A percentile compares a stretch with the other conserved stretches of the same genome.
phyloP scores from a whole-genome alignment of 176 grass and related monocot species.

The Cocos nucifera region DNA sequence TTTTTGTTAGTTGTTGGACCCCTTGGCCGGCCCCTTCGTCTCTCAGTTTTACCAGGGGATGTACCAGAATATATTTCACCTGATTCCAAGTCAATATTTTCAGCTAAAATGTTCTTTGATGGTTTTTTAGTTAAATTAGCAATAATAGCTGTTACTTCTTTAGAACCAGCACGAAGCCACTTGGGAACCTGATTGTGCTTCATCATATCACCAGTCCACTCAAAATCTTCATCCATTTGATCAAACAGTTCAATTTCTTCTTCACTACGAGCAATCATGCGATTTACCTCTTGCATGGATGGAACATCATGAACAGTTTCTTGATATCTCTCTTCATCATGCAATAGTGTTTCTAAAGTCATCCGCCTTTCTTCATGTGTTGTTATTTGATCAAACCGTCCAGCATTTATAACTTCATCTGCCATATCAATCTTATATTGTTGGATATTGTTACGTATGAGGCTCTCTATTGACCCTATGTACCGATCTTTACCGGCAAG shows the following conservation, averaged over 20 bases:
- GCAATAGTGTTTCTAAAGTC: constrained; percentile 86
- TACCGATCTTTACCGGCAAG: constrained; percentile 96
- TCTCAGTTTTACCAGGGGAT: constrained; percentile 38
- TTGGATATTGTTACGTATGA: constrained; percentile 96
- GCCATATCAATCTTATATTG: constrained; percentile 99
- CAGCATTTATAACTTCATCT: constrained; percentile 98
- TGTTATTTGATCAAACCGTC: constrained; percentile 97
- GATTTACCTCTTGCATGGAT: constrained; percentile 93
- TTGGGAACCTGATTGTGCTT: constrained; percentile 73
- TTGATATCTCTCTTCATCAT: constrained; percentile 96
- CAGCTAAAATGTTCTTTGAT: constrained; percentile 46
- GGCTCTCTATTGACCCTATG: constrained; percentile 90
- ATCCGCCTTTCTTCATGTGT: constrained; percentile 95
- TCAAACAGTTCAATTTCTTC: constrained; percentile 86
- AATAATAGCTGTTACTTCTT: constrained; percentile 58
- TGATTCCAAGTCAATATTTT: constrained; percentile 35
- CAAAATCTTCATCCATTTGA: constrained; percentile 98
- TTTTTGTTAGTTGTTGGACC: constrained; percentile 27
- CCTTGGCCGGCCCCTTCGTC: constrained; percentile 51
- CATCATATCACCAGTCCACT: constrained; percentile 90
- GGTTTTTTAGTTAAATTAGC: constrained; percentile 70
- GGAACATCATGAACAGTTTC: constrained; percentile 97
- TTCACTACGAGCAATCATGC: constrained; percentile 96
- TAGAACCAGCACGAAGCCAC: constrained; percentile 76
- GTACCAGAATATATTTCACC: constrained; percentile 18